Evolutionary conservation across 2,329 filamentous ascomycete genomes (phyloP), one percentile per base, ranked within the genome.

Genomic region (Trichophyton equinum): DNA sequence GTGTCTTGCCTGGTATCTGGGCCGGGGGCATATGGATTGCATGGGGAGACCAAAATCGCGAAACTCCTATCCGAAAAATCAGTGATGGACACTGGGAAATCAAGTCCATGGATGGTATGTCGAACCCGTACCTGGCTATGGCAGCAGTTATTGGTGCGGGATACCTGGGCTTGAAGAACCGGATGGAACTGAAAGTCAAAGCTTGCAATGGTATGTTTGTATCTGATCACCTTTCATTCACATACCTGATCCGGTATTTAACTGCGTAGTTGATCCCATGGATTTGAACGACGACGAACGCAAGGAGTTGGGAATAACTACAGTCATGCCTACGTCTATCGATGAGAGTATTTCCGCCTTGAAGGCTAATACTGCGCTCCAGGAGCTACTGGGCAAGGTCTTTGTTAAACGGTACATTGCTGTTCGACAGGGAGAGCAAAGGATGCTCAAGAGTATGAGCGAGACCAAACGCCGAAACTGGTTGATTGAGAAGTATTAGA

Each of bases 11-110:
- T 59, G 81, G 88, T n/a, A 77, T 76, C 62, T 94, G 88, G 89
- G 82, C 87, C 0, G 88, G 88, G n/a, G 88, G 88, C 0, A 82
- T 84, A 6, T 91, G 86, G 85, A 81, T 91, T 0, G 76, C 85
- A 0, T 95, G 88, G 89, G 89, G 89, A 11, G 87, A 84, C 3
- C 85, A 94, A 73, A 70, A 69, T 51, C 67, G 67, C 20, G 68
- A 69, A 53, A 64, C 64, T 1, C 61, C 67, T 5, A 60, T 71
- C 8, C 67, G 68, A 2, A 64, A 65, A 11, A 64, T 70, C 15
- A 47, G 47, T n/a, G 7, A 47, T 0, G 66, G 68, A 13, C 62
- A 66, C 6, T 69, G 68, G 49, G 68, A 69, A 57, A 30, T 70
- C 8, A 71, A 69, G 58, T 58, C 67, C 4, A 61, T 68, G 60